These are phyloP conservation scores for Candida sanyiensis DNA, from an alignment of 805 yeast genomes.

Conservation along the genomic window DNA sequence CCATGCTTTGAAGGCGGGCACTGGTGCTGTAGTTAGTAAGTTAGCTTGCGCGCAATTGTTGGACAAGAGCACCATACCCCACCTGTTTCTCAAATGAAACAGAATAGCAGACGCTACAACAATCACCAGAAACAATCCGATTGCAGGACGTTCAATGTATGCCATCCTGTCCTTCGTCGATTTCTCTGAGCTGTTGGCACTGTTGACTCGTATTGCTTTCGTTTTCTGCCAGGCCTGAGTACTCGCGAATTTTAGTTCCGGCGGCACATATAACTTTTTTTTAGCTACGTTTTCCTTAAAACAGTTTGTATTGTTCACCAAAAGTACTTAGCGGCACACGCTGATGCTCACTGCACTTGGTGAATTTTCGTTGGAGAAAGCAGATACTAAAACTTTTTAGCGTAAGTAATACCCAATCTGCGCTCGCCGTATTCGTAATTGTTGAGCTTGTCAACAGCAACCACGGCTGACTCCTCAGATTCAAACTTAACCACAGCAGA, in stretches of 20 bases:
- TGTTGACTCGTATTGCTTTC: too few relatives aligned
- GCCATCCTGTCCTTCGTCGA: too few relatives aligned
- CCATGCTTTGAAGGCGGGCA: constrained; percentile 20
- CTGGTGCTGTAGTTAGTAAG: constrained; percentile 9
- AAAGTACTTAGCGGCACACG: too few relatives aligned
- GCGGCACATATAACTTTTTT: too few relatives aligned
- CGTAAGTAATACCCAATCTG: constrained; percentile 63
- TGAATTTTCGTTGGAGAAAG: background rate
- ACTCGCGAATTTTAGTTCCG: too few relatives aligned
- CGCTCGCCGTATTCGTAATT: constrained; percentile 84
- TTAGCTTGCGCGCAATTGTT: background rate
- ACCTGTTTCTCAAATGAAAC: background rate
- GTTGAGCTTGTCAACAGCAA: constrained; percentile 69
- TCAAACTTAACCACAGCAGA: constrained; percentile 80
- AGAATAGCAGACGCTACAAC: background rate
- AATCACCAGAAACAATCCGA: background rate
- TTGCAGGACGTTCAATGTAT: background rate
- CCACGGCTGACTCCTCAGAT: constrained; percentile 58
- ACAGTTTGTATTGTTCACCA: too few relatives aligned
- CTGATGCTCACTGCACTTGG: too few relatives aligned
- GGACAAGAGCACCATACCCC: background rate
- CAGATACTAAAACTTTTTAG: constrained; percentile 26
- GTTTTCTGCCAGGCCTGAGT: too few relatives aligned
- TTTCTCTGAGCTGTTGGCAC: too few relatives aligned
- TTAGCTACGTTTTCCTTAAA: too few relatives aligned